Evolutionary conservation across 768 basidiomycete genomes (phyloP).

Genomic region (Chalciporus piperatus): DNA sequence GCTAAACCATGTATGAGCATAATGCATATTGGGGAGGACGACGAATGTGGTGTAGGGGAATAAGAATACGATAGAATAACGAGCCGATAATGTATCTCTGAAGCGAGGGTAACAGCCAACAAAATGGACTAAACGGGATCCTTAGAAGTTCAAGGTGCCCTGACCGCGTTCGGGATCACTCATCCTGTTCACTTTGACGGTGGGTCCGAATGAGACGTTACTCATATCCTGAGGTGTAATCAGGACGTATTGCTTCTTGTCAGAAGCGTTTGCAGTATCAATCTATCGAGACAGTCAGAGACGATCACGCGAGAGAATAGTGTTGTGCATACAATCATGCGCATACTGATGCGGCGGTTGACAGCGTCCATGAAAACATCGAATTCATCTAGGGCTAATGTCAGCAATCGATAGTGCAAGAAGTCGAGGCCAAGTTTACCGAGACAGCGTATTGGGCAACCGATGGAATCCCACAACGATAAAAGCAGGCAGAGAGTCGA

Average conservation of each 20-base stretch:
- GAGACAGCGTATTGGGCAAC: constrained; percentile 90
- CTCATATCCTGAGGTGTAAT: constrained; percentile 97
- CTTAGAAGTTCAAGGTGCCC: constrained; percentile 39
- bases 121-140: neutral
- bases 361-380: constrained; percentile 98
- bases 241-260: constrained; percentile 90
- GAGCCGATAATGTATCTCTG: neutral
- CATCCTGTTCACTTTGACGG: constrained; percentile 77
- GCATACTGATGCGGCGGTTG: constrained; percentile 89
- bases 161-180: constrained; percentile 74
- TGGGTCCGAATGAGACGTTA: constrained; percentile 61
- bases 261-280: constrained; percentile 82
- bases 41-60: constrained; percentile 4
- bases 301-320: neutral
- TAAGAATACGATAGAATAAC: constrained; percentile 6
- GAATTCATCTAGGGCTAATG: constrained; percentile 73
- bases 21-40: neutral
- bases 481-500: constrained; percentile 91
- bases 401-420: constrained; percentile 8
- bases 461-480: constrained; percentile 95
- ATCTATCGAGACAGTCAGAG: constrained; percentile 47
- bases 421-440: constrained; percentile 41
- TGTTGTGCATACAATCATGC: constrained; percentile 72
- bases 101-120: neutral
- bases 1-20: neutral